Evolutionary conservation across 2,329 filamentous ascomycete genomes (phyloP).

Genomic region (Fusarium musae): DNA sequence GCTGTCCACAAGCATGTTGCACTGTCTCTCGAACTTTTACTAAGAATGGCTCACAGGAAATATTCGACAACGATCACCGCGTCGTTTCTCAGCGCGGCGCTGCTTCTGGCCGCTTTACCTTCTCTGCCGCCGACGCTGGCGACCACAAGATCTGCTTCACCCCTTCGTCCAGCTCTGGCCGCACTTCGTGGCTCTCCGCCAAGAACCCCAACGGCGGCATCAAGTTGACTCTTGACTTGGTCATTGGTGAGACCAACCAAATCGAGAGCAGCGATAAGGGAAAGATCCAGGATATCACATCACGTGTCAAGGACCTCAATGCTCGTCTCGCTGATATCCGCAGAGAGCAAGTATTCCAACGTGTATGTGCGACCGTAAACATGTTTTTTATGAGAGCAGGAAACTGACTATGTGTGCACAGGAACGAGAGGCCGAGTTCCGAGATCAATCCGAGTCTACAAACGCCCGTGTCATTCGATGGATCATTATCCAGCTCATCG

Average conservation of each 20-base stretch:
- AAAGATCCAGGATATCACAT: slow-evolving; percentile 90
- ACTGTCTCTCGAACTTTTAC: not conserved
- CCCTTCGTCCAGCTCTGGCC: slow-evolving; percentile 77
- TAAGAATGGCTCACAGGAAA: slow-evolving; percentile 67
- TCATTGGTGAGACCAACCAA: slow-evolving; percentile 92
- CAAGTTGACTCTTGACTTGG: slow-evolving; percentile 87
- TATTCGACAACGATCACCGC: slow-evolving; percentile 97
- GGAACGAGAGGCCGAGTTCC: slow-evolving; percentile 98
- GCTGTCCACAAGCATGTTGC: not conserved
- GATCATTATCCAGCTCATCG: slow-evolving; percentile 88
- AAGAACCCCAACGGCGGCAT: slow-evolving; percentile 77
- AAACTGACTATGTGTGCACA: slow-evolving; percentile 51
- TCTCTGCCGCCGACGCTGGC: slow-evolving; percentile 92
- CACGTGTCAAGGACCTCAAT: slow-evolving; percentile 91
- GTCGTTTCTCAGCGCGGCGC: slow-evolving; percentile 88
- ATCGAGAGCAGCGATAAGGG: slow-evolving; percentile 94
- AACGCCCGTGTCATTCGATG: slow-evolving; percentile 93
- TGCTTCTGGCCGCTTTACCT: slow-evolving; percentile 87
- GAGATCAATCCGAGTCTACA: slow-evolving; percentile 94
- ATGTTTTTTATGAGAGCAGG: not conserved
- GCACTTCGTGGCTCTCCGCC: slow-evolving; percentile 76
- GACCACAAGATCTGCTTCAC: slow-evolving; percentile 97
- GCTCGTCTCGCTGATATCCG: slow-evolving; percentile 86
- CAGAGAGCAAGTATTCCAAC: slow-evolving; percentile 95
- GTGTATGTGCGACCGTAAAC: slow-evolving; percentile 66